Evolutionary conservation across 2,329 filamentous ascomycete species (phyloP).

Genomic region (Diaporthe longicolla): DNA sequence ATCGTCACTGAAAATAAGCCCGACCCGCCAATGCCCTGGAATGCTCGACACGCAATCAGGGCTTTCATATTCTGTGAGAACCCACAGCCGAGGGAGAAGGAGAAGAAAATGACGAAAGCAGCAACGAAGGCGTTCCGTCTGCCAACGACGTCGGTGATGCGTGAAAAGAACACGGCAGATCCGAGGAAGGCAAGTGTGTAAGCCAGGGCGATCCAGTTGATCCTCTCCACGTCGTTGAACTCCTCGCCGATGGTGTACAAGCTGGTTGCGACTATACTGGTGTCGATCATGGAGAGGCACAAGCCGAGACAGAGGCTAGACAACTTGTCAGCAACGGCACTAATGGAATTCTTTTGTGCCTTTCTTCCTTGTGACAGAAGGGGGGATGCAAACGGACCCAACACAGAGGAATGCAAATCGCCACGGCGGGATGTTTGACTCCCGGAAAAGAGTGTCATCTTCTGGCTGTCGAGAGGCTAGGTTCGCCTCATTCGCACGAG

Average conservation of each 20-base stretch:
- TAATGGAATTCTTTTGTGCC: background rate
- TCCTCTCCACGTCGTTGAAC: constrained; percentile 58
- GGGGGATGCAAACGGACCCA: constrained; percentile 47
- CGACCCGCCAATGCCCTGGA: constrained; percentile 67
- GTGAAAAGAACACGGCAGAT: constrained; percentile 69
- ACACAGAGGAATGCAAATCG: constrained; percentile 54
- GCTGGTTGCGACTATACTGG: constrained; percentile 72
- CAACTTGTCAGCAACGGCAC: constrained; percentile 13
- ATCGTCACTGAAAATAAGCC: constrained; percentile 69
- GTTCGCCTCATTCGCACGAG: constrained; percentile 4
- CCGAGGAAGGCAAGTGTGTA: constrained; percentile 71
- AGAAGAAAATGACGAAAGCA: constrained; percentile 68
- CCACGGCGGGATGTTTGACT: constrained; percentile 47
- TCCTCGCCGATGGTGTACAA: constrained; percentile 69
- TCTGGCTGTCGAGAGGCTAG: background rate
- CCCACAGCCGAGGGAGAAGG: constrained; percentile 70
- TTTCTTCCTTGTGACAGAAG: too few species aligned
- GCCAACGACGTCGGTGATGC: constrained; percentile 68
- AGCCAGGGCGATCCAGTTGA: constrained; percentile 69
- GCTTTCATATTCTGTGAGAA: constrained; percentile 59
- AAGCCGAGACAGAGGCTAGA: constrained; percentile 65
- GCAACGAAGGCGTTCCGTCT: constrained; percentile 65
- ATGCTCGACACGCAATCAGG: constrained; percentile 63
- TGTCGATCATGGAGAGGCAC: constrained; percentile 71
- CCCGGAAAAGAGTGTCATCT: constrained; percentile 30